Evolutionary conservation across 2,329 filamentous ascomycete species (phyloP), one percentile per base, ranked within the genome.

Genomic region (Penicillium sp.): DNA sequence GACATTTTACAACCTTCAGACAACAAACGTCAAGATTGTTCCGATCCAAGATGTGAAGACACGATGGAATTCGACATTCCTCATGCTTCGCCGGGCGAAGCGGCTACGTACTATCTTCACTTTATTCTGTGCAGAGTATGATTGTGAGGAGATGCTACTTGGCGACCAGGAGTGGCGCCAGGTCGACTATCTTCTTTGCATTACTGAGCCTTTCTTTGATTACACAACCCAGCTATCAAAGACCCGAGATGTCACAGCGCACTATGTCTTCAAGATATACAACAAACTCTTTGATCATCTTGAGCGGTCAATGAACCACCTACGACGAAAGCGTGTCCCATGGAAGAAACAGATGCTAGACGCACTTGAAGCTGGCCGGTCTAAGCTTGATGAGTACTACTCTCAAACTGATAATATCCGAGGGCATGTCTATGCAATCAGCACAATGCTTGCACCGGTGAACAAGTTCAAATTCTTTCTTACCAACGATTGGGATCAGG

Each of bases 121-220:
- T 16, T 7, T 9, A 4, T 58, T 48, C 29, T 58, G 41, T 43
- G 15, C 15, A 1, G 9, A 52, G 18, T 31, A 39, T 26, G 12
- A 46, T 1, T 16, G 15, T 4, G 1, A 4, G 24, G 13, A 45
- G 5, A 16, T 55, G 6, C 10, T 36, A 23, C 18, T 53, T 4
- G 2, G 42, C 23, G 7, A 24, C 1, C 26, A 52, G 10, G 44
- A 56, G 48, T 56, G 18, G 47, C 44, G 47, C 8, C 13, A 52
- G 36, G 23, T 57, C 54, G 46, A 58, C 13, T 61, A 57, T 51
- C 44, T 61, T 39, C 44, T 56, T 1, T 54, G 15, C 10, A 62
- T 64, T 38, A 60, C 46, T 6, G n/a, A 60, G 13, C 56, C 44
- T 5, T 64, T 64, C 47, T 64, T 54, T 47, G 49, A 42, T 6